phyloP scores from a whole-genome alignment of 352 stramenopile genomes.

The Pythium monospermum region DNA sequence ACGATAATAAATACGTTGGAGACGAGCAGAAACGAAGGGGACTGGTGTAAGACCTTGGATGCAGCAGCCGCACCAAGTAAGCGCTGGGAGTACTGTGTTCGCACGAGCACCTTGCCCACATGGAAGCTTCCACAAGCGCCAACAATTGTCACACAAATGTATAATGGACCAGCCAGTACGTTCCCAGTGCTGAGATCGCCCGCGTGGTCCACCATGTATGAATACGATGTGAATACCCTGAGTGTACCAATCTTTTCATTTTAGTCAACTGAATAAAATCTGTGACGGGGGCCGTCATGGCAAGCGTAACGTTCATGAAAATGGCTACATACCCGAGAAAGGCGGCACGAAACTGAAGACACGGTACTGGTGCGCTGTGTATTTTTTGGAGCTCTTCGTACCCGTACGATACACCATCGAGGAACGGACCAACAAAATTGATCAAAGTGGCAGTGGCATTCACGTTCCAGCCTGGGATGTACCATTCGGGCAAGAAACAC shows the following conservation, averaged over 20 bases:
- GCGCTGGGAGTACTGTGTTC: conserved; percentile 9
- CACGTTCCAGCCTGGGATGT: conserved; percentile 30
- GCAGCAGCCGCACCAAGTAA: conserved; percentile 10
- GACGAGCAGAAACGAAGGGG: conserved; percentile 19
- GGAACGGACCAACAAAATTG: conserved; percentile 69
- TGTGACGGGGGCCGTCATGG: too few species aligned
- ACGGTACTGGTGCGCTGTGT: conserved; percentile 33
- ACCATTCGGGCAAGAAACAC: conserved; percentile 63
- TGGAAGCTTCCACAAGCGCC: conserved; percentile 53
- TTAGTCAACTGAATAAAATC: too few species aligned
- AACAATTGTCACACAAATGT: conserved; percentile 51
- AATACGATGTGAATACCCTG: conserved; percentile 86
- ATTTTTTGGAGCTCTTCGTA: conserved; percentile 34
- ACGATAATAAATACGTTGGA: conserved; percentile 25
- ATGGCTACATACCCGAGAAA: conserved; percentile 66
- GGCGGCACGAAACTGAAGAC: conserved; percentile 60
- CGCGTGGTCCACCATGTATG: conserved; percentile 84
- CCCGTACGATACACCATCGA: conserved; percentile 68
- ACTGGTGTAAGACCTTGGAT: conserved; percentile 17
- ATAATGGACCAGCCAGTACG: conserved; percentile 41
- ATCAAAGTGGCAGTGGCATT: conserved; percentile 67
- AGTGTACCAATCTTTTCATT: too few species aligned
- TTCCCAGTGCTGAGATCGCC: conserved; percentile 53
- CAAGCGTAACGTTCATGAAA: too few species aligned
- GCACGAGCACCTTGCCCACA: conserved; percentile 34